Conservation (phyloP, 2,329 filamentous ascomycete genomes). For the Venturia effusa region DNA sequence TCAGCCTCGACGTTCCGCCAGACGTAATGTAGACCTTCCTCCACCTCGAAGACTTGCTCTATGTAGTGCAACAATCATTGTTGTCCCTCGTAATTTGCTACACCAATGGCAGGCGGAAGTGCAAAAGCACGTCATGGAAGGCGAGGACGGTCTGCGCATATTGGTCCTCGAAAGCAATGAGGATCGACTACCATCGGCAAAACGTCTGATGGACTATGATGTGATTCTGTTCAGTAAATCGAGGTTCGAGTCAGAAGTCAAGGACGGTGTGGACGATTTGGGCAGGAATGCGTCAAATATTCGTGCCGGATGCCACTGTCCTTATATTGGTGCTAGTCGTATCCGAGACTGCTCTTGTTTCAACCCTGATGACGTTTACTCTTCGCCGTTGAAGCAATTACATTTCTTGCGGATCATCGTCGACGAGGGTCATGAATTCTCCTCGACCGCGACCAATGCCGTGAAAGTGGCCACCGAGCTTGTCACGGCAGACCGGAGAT, state of each 20-base stretch:
- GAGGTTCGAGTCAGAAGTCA: slow-evolving; percentile 59
- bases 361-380: slow-evolving; percentile 30
- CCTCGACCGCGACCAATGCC: slow-evolving; percentile 53
- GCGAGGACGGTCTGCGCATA: slow-evolving; percentile 44
- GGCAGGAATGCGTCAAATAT: slow-evolving; percentile 8
- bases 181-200: slow-evolving; percentile 44
- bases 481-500: slow-evolving; percentile 55
- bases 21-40: slow-evolving; percentile 26
- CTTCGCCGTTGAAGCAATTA: slow-evolving; percentile 55
- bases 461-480: slow-evolving; percentile 44
- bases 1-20: slow-evolving; percentile 39
- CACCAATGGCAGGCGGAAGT: slow-evolving; percentile 80
- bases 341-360: slow-evolving; percentile 35
- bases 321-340: slow-evolving; percentile 34
- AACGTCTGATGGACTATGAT: slow-evolving; percentile 56
- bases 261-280: slow-evolving; percentile 36
- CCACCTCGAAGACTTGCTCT: slow-evolving; percentile 39
- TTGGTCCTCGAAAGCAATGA: slow-evolving; percentile 47
- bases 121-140: slow-evolving; percentile 54
- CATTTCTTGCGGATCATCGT: slow-evolving; percentile 85
- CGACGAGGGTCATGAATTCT: slow-evolving; percentile 83
- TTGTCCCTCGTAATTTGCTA: slow-evolving; percentile 74
- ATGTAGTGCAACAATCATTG: slow-evolving; percentile 60
- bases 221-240: slow-evolving; percentile 66
- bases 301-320: slow-evolving; percentile 22